A percentile compares a stretch with the other conserved stretches of the same genome.
phyloP scores from a whole-genome alignment of 345 rosid genomes.

The Rhizophora apiculata region DNA sequence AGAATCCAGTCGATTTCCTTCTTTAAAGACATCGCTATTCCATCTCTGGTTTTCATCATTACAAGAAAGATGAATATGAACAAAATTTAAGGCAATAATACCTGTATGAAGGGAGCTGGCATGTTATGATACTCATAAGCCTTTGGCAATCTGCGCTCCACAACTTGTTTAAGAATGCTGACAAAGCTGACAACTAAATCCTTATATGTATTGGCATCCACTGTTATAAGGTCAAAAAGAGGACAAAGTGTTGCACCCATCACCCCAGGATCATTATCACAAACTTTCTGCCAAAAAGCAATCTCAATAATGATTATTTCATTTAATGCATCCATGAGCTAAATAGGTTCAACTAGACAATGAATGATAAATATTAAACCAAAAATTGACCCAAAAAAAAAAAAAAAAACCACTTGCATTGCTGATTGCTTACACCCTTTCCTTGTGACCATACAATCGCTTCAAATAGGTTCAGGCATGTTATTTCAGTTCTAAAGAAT shows the following conservation, averaged over 20 bases:
- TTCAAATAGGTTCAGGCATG: too few relatives aligned
- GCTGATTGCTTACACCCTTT: too few relatives aligned
- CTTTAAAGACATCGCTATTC: too few relatives aligned
- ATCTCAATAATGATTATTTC: neutral
- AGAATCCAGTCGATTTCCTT: too few relatives aligned
- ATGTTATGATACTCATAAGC: constrained; percentile 90
- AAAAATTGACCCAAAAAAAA: too few relatives aligned
- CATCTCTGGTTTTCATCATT: too few relatives aligned
- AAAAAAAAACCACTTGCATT: too few relatives aligned
- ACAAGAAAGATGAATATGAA: constrained; percentile 1
- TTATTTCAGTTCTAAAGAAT: too few relatives aligned
- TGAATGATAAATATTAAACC: too few relatives aligned
- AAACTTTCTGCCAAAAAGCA: constrained; percentile 50
- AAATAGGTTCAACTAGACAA: too few relatives aligned
- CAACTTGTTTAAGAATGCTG: constrained; percentile 91
- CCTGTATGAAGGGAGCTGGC: constrained; percentile 99
- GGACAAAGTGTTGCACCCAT: constrained; percentile 99
- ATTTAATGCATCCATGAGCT: too few relatives aligned
- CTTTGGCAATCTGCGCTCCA: constrained; percentile 88
- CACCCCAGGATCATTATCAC: constrained; percentile 96
- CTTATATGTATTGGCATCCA: constrained; percentile 68
- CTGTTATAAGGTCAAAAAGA: constrained; percentile 72
- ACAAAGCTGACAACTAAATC: constrained; percentile 90
- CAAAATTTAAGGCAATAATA: constrained; percentile 19
- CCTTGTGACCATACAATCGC: too few relatives aligned